Percentiles rank a stretch among this genome's conserved stretches.
phyloP scores from a whole-genome alignment of 2,329 filamentous ascomycete genomes.

The Sporothrix luriei region DNA sequence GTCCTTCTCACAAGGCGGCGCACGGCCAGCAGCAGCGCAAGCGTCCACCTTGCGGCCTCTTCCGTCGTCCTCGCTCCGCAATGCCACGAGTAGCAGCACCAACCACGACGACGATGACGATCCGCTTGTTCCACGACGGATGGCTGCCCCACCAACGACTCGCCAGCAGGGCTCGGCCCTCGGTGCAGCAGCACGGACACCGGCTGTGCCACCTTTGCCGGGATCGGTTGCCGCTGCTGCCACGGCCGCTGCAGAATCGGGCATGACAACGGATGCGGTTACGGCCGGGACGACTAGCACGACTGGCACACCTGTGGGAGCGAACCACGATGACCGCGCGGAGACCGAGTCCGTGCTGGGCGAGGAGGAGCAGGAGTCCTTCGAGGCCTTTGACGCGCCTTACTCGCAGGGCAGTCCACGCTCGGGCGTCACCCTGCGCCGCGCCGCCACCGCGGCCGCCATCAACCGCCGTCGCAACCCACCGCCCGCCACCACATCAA shows the following conservation, averaged over 20 bases:
- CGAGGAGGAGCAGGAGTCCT: constrained; percentile 56
- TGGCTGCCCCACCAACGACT: constrained; percentile 42
- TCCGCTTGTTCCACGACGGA: constrained; percentile 55
- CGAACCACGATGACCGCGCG: constrained; percentile 39
- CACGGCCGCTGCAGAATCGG: neutral
- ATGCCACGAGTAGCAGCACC: constrained; percentile 9
- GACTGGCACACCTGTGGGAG: neutral
- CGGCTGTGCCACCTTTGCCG: constrained; percentile 25
- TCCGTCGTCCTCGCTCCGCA: neutral
- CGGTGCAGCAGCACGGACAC: constrained; percentile 33
- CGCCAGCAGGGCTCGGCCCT: constrained; percentile 24
- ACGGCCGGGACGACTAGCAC: neutral
- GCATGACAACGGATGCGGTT: constrained; percentile 1
- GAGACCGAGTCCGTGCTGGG: constrained; percentile 52
- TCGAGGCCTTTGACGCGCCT: constrained; percentile 65
- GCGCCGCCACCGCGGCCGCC: constrained; percentile 75
- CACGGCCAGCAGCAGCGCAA: neutral
- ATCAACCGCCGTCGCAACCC: constrained; percentile 69
- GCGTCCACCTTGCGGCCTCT: neutral
- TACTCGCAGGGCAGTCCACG: constrained; percentile 74
- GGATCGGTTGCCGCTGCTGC: neutral
- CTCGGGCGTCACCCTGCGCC: constrained; percentile 68
- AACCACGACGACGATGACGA: constrained; percentile 49
- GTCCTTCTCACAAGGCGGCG: neutral
- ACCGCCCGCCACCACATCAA: constrained; percentile 56